Base-by-base conservation (phyloP, 768 basidiomycete genomes). In the Kwoniella europaea region DNA sequence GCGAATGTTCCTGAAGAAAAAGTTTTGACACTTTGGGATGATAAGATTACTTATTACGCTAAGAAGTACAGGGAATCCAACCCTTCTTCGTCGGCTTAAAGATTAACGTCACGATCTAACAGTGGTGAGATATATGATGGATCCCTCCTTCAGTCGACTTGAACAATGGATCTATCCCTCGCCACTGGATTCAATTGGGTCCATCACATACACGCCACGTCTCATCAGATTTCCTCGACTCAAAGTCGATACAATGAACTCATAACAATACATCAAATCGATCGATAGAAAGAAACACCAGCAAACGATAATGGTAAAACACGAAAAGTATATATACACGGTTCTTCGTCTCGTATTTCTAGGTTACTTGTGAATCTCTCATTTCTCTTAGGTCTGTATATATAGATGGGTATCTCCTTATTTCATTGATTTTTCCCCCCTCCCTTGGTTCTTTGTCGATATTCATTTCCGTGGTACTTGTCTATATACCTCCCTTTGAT, bases 31-130 rank as follows among this genome's bases (percentile, higher is more conserved):
- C 46, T 79, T 15, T 67, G 50, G 29, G 78, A 81, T 63, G 35
- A 54, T 20, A 63, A 77, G 52, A 77, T 82, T 59, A 67, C 77
- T 24, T 52, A 55, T 43, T 59, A 67, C 29, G 81, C 77, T 9
- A 73, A 78, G 42, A 62, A 71, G 57, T 77, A 68, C 43, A 42
- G 71, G 22, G 70, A 61, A n/a, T 16, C 61, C 2, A 24, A 54
- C 46, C 41, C 63, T 22, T 43, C 44, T 18, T 43, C 35, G 24
- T 43, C 63, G 42, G 53, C 46, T 15, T 63, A 27, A 27, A 27
- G 27, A 27, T 3, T 27, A 2, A 27, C 4, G 4, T 27, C 3
- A 27, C 27, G 27, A 27, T 27, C 27, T 27, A 27, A 27, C 27
- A 18, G 24, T 18, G 15, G 20, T n/a, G 10, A 4, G 10, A 35